Evolutionary conservation across 2,329 filamentous ascomycete species (phyloP).

Genomic region (Didymosphaeria variabile): DNA sequence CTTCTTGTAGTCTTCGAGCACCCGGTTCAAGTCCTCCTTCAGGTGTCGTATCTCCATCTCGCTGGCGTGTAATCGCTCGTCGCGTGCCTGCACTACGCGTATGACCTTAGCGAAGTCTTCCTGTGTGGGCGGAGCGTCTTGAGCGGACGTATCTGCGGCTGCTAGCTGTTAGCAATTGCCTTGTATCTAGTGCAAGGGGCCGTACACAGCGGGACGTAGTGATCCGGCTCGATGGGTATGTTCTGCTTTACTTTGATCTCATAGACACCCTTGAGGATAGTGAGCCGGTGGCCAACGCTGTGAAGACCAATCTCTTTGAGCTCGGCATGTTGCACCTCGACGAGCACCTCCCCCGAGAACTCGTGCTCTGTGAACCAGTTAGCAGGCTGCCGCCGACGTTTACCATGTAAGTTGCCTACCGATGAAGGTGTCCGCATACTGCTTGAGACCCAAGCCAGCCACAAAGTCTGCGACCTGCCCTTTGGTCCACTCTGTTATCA

Average conservation of each 20-base stretch:
- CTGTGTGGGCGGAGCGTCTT: constrained; percentile 86
- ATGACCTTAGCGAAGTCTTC: constrained; percentile 93
- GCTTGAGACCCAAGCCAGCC: constrained; percentile 76
- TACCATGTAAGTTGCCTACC: constrained; percentile 65
- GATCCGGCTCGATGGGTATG: constrained; percentile 87
- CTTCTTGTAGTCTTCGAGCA: constrained; percentile 83
- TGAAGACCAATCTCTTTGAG: constrained; percentile 92
- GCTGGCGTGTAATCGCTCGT: constrained; percentile 85
- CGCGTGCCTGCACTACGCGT: constrained; percentile 85
- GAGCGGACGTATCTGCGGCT: constrained; percentile 89
- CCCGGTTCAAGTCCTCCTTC: constrained; percentile 59
- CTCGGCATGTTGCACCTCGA: constrained; percentile 89
- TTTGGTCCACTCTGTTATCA: constrained; percentile 81
- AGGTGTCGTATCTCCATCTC: constrained; percentile 85
- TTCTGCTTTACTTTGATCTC: constrained; percentile 96
- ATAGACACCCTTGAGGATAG: constrained; percentile 94
- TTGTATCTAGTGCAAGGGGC: constrained; percentile 25
- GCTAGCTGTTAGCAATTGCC: constrained; percentile 21
- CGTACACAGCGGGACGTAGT: constrained; percentile 93
- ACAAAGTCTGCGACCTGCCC: constrained; percentile 94
- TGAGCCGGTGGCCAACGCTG: constrained; percentile 93
- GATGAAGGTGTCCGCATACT: constrained; percentile 84
- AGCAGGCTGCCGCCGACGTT: constrained; percentile 1
- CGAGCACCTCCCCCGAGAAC: constrained; percentile 89
- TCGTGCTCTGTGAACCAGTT: constrained; percentile 75